Base-by-base conservation (phyloP, 2,329 filamentous ascomycete species). In the Clonostachys sp. region DNA sequence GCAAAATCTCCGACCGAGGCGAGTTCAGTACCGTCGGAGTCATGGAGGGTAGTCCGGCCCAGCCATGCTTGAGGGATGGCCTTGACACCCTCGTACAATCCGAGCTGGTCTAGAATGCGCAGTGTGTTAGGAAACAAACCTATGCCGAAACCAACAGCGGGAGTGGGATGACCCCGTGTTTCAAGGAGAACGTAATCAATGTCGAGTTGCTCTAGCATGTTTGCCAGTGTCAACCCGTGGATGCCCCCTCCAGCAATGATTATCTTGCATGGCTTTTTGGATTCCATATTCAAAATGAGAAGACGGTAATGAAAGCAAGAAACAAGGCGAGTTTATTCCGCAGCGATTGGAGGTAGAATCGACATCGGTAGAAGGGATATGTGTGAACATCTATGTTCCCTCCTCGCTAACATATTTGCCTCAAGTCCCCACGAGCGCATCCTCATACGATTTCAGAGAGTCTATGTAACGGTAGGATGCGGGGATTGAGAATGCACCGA, bases 151-250 rank as follows among this genome's bases (percentile, higher is more conserved):
- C 44, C 77, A 1, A 70, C 59, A 24, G 67, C 58, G 0, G 75
- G 73, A 1, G 68, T 66, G 24, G 78, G 66, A 0, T 64, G 55
- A 0, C 50, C 42, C 42, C 71, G 62, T 0, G 61, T 57, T 51
- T 81, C 77, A 1, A 81, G 63, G 1, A 81, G 50, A 5, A 76
- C 48, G 53, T 71, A 80, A 50, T 77, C 67, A 46, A 81, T 70
- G 24, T 56, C 59, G 18, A 67, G 60, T 34, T 57, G 57, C 46
- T 78, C 66, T 2, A 80, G 65, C 49, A 67, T 65, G 42, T 52
- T 44, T 12, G 57, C 56, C 34, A 60, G 24, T 7, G 52, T 48
- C 3, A 60, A 51, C 5, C 77, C 77, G 4, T 68, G 63, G 13
- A 79, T 60, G 36, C 71, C 66, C 6, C 72, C 75, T 10, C 76